Evolutionary conservation across 768 basidiomycete genomes (phyloP), one percentile per base, ranked within the genome.

Genomic region (Collybia mongolica): DNA sequence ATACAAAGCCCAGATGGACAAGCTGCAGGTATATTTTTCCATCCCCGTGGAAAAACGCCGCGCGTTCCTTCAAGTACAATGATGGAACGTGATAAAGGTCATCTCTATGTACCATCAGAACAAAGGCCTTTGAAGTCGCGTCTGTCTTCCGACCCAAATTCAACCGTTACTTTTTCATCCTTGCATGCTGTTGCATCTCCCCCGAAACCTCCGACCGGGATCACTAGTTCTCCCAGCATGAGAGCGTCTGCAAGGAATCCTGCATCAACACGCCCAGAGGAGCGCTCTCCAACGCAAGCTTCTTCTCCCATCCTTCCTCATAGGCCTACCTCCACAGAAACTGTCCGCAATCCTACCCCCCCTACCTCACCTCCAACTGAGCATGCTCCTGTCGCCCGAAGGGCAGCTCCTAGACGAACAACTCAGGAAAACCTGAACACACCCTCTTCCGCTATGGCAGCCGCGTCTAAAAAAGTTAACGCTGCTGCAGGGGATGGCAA

Each of bases 11-110:
- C 93, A 1, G 93, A 96, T 65, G 96, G 96, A 0, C 85, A 93
- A 57, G 90, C 93, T 2, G 80, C 91, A n/a, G 96, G 94, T 9
- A 95, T 99, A 50, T 91, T 94, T 72, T 99, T 98, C 69, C 89
- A 94, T 54, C 96, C 95, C 1, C 76, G 79, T 24, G 71, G 54
- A 55, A 81, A 70, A 64, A 74, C 55, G 11, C 65, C 61, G 7
- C 59, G 66, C 45, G 69, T 64, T 36, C 56, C 65, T 17, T 69
- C 70, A 12, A 72, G 70, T 39, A 68, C 67, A 20, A 60, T 65
- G 7, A 75, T 76, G 69, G 83, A 84, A 49, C 55, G 77, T 19
- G 76, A 78, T 50, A 74, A 72, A 49, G 72, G 72, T 1, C 74
- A 72, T 22, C 54, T 67, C 15, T 39, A 43, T 17, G 51, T 66